phyloP scores from a whole-genome alignment of 768 basidiomycete genomes.

The Lanmaoa rubissima region DNA sequence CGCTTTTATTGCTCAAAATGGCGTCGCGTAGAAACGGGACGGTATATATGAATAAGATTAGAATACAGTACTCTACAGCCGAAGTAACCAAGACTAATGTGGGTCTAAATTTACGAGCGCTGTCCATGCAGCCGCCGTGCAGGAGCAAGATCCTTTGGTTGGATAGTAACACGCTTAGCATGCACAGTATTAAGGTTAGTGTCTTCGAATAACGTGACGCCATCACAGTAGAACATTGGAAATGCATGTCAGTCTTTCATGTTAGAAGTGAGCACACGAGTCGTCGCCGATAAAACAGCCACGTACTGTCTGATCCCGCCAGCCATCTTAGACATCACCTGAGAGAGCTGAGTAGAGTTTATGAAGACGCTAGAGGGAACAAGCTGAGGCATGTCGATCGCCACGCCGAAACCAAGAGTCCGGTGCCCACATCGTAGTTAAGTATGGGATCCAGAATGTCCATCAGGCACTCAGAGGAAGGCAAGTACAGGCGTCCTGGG shows the following conservation, averaged over 20 bases:
- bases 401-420: too few relatives aligned
- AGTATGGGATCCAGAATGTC: too few relatives aligned
- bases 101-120: slow-evolving; percentile 4
- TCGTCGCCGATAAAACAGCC: slow-evolving; percentile 22
- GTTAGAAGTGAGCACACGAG: too few relatives aligned
- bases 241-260: too few relatives aligned
- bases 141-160: slow-evolving; percentile 83
- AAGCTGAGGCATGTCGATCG: background rate
- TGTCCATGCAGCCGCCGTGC: slow-evolving; percentile 80
- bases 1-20: too few relatives aligned
- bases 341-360: background rate
- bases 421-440: too few relatives aligned
- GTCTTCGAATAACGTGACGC: slow-evolving; percentile 79
- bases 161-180: slow-evolving; percentile 82
- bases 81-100: background rate
- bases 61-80: slow-evolving; percentile 29
- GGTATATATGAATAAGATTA: background rate
- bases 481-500: background rate
- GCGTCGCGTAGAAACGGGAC: too few relatives aligned
- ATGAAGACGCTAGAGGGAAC: background rate
- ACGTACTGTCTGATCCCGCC: background rate
- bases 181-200: slow-evolving; percentile 85
- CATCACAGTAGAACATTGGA: too few relatives aligned
- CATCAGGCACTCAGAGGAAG: background rate
- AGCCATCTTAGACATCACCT: background rate